Evolutionary conservation across 495 filamentous ascomycete species (phyloP), one percentile per base, ranked within the genome.

Genomic region (Xylaria intraflava): DNA sequence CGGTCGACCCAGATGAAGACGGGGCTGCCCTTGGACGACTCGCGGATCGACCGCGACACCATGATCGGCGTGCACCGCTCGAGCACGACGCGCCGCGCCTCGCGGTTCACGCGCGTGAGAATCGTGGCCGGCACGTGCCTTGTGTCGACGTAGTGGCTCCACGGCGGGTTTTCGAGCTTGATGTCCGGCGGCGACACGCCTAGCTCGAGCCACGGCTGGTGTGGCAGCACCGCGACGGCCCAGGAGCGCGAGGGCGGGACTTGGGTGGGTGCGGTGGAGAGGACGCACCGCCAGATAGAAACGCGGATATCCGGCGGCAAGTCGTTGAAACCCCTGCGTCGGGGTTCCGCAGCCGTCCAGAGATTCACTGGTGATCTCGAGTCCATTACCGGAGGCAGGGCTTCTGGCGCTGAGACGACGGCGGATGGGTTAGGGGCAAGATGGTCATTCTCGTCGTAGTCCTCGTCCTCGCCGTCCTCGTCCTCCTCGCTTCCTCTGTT

Each of bases 1-100:
- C 53, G 46, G 12, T 56, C 53, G 16, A 56, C 40, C 53, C 53
- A 56, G 20, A 56, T 33, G 24, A 45, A 56, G n/a, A 7, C 22
- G 2, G 53, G 53, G 9, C 44, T 50, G 11, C 40, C 24, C 31
- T 20, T 10, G 10, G 46, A 45, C 20, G 53, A 36, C 3, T 39
- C 39, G 14, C 39, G 53, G 19, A 42, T 24, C 20, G 38, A n/a
- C 38, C 29, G 6, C 1, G 53, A 44, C 1, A 56, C 40, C 6
- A 9, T 0, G 39, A 56, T 40, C 0, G 53, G 53, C 23, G 46
- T 46, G 30, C 24, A 46, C 16, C 53, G 46, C 30, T 56, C 46
- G 2, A 56, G 40, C 19, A 51, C 53, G 8, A 14, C 22, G 0
- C 22, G 4, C n/a, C 46, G 19, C 16, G 53, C 53, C 40, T 56